phyloP scores from a whole-genome alignment of 1,139 yeast genomes.

The Hansenula lynferdii region DNA sequence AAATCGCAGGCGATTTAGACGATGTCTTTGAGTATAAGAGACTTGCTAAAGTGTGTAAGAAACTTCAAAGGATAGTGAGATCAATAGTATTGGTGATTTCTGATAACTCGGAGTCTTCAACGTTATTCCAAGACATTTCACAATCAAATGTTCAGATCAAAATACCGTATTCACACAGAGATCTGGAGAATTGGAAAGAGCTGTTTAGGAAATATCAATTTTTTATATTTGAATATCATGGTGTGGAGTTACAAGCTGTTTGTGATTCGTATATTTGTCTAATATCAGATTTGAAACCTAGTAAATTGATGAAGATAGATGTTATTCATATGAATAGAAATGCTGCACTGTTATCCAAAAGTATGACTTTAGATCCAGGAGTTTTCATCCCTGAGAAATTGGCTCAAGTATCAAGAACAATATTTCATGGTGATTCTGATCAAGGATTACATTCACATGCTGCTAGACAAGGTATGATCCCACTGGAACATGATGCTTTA shows the following conservation, averaged over 20 bases:
- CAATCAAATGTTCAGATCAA: background rate
- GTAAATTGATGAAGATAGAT: background rate
- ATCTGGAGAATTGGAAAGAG: background rate
- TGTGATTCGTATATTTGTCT: background rate
- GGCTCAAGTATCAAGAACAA: background rate
- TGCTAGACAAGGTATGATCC: background rate
- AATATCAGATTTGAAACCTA: background rate
- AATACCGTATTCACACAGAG: background rate
- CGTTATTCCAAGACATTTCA: background rate
- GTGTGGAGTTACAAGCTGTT: background rate
- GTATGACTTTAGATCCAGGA: background rate
- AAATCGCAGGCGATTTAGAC: background rate
- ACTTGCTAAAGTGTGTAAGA: background rate
- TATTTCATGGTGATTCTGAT: background rate
- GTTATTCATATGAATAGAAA: constrained; percentile 1
- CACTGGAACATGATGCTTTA: background rate
- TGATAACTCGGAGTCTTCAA: background rate
- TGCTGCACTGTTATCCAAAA: constrained; percentile 1
- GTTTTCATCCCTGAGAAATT: background rate
- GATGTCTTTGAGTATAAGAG: constrained; percentile 1
- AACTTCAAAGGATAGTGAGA: background rate
- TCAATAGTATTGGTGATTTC: background rate
- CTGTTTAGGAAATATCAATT: background rate
- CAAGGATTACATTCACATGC: background rate
- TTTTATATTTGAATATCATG: background rate